Evolutionary conservation across 2,329 filamentous ascomycete species (phyloP), one percentile per base, ranked within the genome.

Genomic region (Tolypocladium paradoxum): DNA sequence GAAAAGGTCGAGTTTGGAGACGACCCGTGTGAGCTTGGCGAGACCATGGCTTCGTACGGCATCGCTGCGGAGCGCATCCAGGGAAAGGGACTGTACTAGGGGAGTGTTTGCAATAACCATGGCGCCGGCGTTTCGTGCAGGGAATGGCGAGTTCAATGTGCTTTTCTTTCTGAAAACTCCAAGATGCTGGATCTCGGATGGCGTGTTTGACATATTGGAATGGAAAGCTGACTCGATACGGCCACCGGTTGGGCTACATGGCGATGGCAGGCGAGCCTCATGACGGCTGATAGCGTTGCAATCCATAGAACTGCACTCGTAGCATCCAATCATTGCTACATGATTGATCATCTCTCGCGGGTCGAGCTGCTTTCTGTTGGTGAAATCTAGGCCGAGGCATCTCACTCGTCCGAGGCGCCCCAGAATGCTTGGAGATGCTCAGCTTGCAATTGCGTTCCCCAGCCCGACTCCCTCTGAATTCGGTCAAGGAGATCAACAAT

Each of bases 391-490:
- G 6, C 34, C 33, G 33, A 34, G 14, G 8, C 5, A 48, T 8
- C 16, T 60, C 55, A 63, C 36, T 63, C 58, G 4, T 55, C 60
- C 49, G 64, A 50, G 37, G 75, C 71, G 0, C 76, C 76, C 77
- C 76, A 81, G 53, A 74, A 74, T 49, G 75, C 71, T 47, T 71
- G 73, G 48, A 81, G 49, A 61, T 81, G 77, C 18, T 79, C 73
- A 0, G 70, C 73, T 43, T 77, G 63, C 77, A 77, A 81, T 54
- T 69, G 68, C 0, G 77, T 79, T 4, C 71, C 70, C 76, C 77
- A 81, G 0, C 77, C 78, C 7, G 72, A 76, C 57, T 78, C 74
- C 31, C 65, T 65, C 64, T 80, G 77, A 35, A 81, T 80, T 27
- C 68, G 66, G 18, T 70, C 71, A 45, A 77, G 60, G 16, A 77